Conservation (phyloP, 2,329 filamentous ascomycete species). For the Botrytis fabae region DNA sequence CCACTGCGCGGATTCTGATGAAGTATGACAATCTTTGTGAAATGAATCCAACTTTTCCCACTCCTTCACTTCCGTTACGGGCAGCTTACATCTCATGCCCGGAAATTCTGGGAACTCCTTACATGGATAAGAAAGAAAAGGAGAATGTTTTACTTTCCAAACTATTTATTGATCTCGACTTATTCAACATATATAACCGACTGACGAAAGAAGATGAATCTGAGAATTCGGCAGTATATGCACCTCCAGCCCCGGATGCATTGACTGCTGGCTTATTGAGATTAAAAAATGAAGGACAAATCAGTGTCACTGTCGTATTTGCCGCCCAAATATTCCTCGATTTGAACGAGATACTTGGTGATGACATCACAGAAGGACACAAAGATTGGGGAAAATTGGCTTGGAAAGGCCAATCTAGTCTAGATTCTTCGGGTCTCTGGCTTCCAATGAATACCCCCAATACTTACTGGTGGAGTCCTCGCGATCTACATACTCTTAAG, state of each 20-base stretch:
- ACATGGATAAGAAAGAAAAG: slow-evolving; percentile 1
- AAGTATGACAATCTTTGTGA: neutral
- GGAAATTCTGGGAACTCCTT: neutral
- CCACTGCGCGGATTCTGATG: neutral
- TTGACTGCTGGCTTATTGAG: neutral
- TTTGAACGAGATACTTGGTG: neutral
- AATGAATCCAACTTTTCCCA: neutral
- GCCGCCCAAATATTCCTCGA: slow-evolving; percentile 9
- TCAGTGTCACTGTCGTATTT: neutral
- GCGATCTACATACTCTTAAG: neutral
- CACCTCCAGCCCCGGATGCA: neutral
- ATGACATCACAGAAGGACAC: neutral
- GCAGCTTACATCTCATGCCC: neutral
- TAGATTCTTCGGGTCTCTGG: too few species aligned
- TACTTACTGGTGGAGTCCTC: neutral
- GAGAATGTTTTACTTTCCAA: neutral
- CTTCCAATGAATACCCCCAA: neutral
- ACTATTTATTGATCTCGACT: neutral
- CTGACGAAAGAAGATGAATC: neutral
- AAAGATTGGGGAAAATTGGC: neutral
- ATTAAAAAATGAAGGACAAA: neutral
- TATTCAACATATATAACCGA: too few species aligned
- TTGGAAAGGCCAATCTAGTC: neutral
- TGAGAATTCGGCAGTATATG: neutral
- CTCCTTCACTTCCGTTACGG: neutral